phyloP scores from a whole-genome alignment of 495 filamentous ascomycete genomes.

The Elasticomyces elasticus region DNA sequence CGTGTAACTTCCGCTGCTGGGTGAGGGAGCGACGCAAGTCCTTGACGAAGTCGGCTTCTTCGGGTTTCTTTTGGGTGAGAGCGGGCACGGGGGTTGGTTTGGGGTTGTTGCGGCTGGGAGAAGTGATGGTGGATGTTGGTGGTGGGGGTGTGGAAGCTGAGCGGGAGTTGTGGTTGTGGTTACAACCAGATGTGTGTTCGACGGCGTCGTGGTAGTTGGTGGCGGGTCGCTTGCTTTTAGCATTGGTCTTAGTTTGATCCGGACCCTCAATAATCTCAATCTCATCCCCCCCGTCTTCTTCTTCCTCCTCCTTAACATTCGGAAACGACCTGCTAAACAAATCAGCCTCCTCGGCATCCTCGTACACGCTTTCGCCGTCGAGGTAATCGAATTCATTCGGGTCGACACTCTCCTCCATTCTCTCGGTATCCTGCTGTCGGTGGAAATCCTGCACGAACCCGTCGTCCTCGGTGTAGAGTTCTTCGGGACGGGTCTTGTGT shows the following conservation, averaged over 20 bases:
- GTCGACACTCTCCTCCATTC: not conserved
- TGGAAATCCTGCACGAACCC: not conserved
- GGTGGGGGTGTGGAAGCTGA: conserved; percentile 1
- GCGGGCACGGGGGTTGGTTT: not conserved
- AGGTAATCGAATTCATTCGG: not conserved
- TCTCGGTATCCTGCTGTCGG: not conserved
- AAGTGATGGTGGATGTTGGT: conserved; percentile 2
- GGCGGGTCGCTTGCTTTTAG: not conserved
- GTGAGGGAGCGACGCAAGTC: conserved; percentile 6
- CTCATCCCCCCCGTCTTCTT: conserved; percentile 8
- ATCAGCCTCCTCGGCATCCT: conserved; percentile 3
- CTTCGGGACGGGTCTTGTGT: not conserved
- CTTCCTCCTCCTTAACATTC: not conserved
- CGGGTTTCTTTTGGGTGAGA: not conserved
- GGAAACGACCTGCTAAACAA: conserved; percentile 3
- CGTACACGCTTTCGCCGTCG: conserved; percentile 2
- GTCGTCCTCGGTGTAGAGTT: not conserved
- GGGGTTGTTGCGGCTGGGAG: too few species aligned
- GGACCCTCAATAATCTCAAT: not conserved
- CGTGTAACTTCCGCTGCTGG: conserved; percentile 6
- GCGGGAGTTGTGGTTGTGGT: not conserved
- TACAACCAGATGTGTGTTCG: conserved; percentile 2
- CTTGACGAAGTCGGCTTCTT: not conserved
- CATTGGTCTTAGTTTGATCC: not conserved
- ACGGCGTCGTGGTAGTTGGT: not conserved